A percentile compares a stretch with the other conserved stretches of the same genome.
These are phyloP conservation scores for Trichoderma oligosporum DNA, from an alignment of 2,329 filamentous ascomycete genomes.

Conservation along the genomic window DNA sequence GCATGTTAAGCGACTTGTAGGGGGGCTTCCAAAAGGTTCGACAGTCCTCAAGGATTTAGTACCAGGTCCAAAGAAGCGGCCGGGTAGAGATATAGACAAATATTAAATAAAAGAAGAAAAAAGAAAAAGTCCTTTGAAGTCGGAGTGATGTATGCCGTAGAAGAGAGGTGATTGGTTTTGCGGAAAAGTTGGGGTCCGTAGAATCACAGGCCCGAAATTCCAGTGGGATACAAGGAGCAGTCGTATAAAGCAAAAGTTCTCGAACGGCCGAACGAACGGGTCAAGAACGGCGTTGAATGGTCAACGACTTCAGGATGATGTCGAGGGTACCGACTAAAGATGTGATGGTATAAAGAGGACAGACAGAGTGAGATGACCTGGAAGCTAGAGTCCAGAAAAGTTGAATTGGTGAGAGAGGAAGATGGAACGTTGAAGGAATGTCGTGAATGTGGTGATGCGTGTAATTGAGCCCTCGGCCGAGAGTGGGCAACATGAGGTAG, in stretches of 20 bases:
- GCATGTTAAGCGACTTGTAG: slow-evolving; percentile 45
- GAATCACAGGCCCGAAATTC: slow-evolving; percentile 14
- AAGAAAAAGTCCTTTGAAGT: not conserved
- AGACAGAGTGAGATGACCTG: slow-evolving; percentile 23
- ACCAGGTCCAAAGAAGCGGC: slow-evolving; percentile 12
- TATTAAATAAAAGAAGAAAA: not conserved
- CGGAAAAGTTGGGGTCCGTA: not conserved
- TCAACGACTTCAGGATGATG: slow-evolving; percentile 11
- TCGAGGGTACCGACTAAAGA: not conserved
- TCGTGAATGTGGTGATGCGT: slow-evolving; percentile 34
- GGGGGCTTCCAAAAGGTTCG: slow-evolving; percentile 2
- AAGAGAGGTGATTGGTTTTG: not conserved
- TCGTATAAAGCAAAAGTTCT: slow-evolving; percentile 26
- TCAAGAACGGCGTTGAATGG: slow-evolving; percentile 33
- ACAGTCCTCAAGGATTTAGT: slow-evolving; percentile 2
- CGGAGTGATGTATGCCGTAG: not conserved
- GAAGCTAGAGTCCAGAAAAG: slow-evolving; percentile 24
- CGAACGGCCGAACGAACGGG: slow-evolving; percentile 50
- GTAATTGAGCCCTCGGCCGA: slow-evolving; percentile 20
- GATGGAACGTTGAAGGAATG: slow-evolving; percentile 37
- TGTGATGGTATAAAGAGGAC: not conserved
- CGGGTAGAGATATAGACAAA: not conserved
- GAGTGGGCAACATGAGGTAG: slow-evolving; percentile 28
- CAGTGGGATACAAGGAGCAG: slow-evolving; percentile 16
- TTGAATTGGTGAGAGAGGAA: slow-evolving; percentile 18